Conservation (phyloP, 805 yeast species). For the Ogataea pilisensis region DNA sequence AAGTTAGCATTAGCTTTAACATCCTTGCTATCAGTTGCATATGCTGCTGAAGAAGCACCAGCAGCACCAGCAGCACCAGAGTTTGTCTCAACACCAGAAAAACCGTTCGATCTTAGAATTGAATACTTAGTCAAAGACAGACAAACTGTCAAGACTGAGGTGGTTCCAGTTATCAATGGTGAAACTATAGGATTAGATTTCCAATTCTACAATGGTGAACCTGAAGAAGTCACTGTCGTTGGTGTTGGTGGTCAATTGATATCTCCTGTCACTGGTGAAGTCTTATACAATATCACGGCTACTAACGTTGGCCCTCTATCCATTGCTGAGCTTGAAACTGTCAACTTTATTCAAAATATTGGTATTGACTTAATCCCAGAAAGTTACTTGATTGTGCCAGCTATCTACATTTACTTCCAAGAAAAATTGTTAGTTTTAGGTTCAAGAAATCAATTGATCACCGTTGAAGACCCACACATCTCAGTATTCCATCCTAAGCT, state of each 20-base stretch:
- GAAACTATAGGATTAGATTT: constrained; percentile 51
- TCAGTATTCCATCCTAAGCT: constrained; percentile 73
- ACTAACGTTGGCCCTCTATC: constrained; percentile 58
- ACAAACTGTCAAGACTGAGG: constrained; percentile 35
- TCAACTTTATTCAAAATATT: constrained; percentile 53
- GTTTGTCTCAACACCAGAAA: constrained; percentile 32
- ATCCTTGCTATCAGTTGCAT: constrained; percentile 16
- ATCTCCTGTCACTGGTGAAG: constrained; percentile 48
- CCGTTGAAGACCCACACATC: constrained; percentile 59
- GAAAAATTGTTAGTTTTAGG: constrained; percentile 51
- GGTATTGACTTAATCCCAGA: constrained; percentile 55
- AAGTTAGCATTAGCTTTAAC: constrained; percentile 14
- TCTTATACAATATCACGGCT: constrained; percentile 59
- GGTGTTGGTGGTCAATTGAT: constrained; percentile 69
- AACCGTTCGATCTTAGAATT: constrained; percentile 43
- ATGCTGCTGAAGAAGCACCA: constrained; percentile 12
- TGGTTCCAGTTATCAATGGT: constrained; percentile 44
- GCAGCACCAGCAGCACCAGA: constrained; percentile 18
- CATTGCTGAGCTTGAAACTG: constrained; percentile 46
- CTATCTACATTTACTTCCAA: constrained; percentile 47
- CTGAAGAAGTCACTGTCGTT: constrained; percentile 45
- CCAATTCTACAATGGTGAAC: constrained; percentile 51
- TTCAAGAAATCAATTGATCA: constrained; percentile 53
- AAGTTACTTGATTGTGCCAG: constrained; percentile 57
- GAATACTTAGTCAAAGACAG: constrained; percentile 46